Conservation (phyloP, 2,329 filamentous ascomycete species). For the Aspergillus arachidicola region DNA sequence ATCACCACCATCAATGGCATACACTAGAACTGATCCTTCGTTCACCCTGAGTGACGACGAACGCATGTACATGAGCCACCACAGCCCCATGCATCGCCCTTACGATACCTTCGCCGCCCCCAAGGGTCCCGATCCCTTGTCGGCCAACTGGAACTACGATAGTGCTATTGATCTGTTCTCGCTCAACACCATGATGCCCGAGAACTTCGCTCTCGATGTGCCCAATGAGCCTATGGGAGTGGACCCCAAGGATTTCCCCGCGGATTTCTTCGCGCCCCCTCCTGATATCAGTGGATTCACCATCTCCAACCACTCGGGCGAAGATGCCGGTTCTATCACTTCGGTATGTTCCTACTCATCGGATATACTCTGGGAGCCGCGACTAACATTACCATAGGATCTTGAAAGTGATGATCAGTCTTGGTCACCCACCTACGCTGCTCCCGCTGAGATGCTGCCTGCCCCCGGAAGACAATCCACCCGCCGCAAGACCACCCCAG, state of each 20-base stretch:
- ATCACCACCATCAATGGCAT: constrained; percentile 13
- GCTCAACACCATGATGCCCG: constrained; percentile 34
- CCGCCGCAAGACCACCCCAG: constrained; percentile 14
- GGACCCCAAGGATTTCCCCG: constrained; percentile 34
- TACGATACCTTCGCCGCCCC: constrained; percentile 14
- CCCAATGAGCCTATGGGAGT: constrained; percentile 27
- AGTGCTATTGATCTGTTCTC: constrained; percentile 38
- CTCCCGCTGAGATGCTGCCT: constrained; percentile 20
- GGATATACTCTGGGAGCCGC: background rate
- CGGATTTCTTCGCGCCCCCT: constrained; percentile 33
- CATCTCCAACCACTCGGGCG: constrained; percentile 31
- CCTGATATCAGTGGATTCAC: constrained; percentile 34
- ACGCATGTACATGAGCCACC: constrained; percentile 18
- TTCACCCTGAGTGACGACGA: constrained; percentile 18
- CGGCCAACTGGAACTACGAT: constrained; percentile 41
- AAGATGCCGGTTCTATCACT: constrained; percentile 33
- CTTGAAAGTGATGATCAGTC: constrained; percentile 39
- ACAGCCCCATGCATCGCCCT: constrained; percentile 15
- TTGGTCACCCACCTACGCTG: constrained; percentile 29
- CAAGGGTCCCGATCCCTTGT: constrained; percentile 33
- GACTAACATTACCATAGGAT: constrained; percentile 24
- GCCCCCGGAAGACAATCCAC: constrained; percentile 2
- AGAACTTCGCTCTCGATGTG: constrained; percentile 34
- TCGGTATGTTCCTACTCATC: constrained; percentile 19
- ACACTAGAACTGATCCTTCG: constrained; percentile 11